Base-by-base conservation (phyloP, 2,329 filamentous ascomycete species). In the Colletotrichum orchidophilum region DNA sequence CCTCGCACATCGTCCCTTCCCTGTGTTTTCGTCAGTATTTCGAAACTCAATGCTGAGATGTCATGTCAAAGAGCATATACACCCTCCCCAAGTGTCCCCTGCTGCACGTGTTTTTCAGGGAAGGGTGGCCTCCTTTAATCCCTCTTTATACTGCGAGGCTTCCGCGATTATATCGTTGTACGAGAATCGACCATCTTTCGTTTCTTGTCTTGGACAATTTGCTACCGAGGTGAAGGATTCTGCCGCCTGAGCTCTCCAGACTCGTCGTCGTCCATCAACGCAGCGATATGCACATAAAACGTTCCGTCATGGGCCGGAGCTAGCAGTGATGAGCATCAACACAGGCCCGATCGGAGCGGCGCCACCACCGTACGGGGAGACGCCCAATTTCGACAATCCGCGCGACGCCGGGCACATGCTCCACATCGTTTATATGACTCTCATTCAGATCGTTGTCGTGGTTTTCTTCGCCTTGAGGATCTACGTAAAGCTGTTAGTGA, bases 331-430 rank as follows among this genome's bases (percentile, higher is more conserved):
- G 69, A 50, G 24, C 64, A 68, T 21, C 35, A 21, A 65, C 24
- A 31, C 50, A 63, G 53, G 58, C 33, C 27, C 69, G 52, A 62
- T 54, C 65, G 69, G 69, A 35, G 69, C 69, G 53, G 69, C 65
- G 21, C 39, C 66, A 42, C 70, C 70, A 61, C 70, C 70, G 27
- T 61, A 55, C 39, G 70, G 70, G 31, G 70, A 66, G 50, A 72
- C 54, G 50, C 66, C 70, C 61, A 24, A 73, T 57, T 73, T 73
- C 52, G 46, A 63, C 31, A 26, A 63, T 18, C 71, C 71, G 35
- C 69, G 63, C 5, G 71, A 73, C 60, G 70, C 35, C 39, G 39
- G 65, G 3, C 57, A 58, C 31, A 50, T 18, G 27, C 12, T 54
- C n/a, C 64, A 72, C 61, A 31, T 52, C 26, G 57, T 54, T 26